These are phyloP conservation scores for Ceratobasidium sp. DNA, from an alignment of 1,284 basidiomycete genomes.

Conservation along the genomic window DNA sequence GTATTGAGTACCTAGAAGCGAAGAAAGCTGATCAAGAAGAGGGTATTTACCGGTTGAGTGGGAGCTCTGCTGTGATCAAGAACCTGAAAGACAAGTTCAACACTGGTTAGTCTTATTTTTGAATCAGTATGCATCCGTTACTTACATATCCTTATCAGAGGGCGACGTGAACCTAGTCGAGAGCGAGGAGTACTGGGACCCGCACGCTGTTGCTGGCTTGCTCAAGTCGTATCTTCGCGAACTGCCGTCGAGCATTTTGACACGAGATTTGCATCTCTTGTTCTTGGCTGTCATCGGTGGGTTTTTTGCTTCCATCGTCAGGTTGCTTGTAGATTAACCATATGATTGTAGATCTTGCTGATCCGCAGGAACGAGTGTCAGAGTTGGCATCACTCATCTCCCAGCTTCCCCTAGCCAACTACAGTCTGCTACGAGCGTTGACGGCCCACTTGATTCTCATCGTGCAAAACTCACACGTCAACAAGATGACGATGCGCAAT, in stretches of 20 bases:
- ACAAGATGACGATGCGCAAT: conserved; percentile 99
- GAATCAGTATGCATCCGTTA: neutral
- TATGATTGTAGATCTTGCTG: conserved; percentile 74
- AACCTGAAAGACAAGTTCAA: conserved; percentile 94
- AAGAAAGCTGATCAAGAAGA: conserved; percentile 96
- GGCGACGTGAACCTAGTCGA: conserved; percentile 89
- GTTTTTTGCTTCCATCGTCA: conserved; percentile 51
- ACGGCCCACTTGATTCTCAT: conserved; percentile 97
- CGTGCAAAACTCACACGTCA: conserved; percentile 86
- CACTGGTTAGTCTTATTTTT: conserved; percentile 63
- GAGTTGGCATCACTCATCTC: conserved; percentile 90
- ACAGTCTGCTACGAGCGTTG: conserved; percentile 90
- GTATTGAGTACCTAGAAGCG: conserved; percentile 88
- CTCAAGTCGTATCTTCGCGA: conserved; percentile 92
- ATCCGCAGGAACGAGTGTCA: conserved; percentile 85
- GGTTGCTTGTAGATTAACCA: conserved; percentile 31
- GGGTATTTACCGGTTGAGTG: conserved; percentile 95
- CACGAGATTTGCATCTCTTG: conserved; percentile 86
- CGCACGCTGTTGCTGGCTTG: conserved; percentile 92
- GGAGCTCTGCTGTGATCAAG: conserved; percentile 94
- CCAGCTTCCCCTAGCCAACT: conserved; percentile 90
- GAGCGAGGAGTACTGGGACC: conserved; percentile 92
- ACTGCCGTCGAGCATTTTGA: conserved; percentile 88
- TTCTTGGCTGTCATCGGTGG: conserved; percentile 92
- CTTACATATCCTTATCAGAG: conserved; percentile 60